A percentile compares a stretch with the other conserved stretches of the same genome.
phyloP scores from a whole-genome alignment of 192 early-diverging fungal genomes.

The Dissophora ornata region DNA sequence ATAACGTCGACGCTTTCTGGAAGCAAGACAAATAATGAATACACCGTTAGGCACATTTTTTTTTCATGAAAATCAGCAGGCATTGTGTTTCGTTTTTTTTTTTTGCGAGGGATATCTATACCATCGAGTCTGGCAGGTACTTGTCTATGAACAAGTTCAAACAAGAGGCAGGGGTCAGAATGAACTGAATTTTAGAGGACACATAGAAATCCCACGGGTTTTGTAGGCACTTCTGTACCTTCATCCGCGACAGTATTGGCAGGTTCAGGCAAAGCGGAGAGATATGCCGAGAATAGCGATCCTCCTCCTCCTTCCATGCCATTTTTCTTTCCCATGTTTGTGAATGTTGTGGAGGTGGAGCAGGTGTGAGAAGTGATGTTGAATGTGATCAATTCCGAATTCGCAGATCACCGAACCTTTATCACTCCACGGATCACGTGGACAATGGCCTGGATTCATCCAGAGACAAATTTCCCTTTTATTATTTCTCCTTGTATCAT shows the following conservation, averaged over 20 bases:
- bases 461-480: no score
- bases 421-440: no score
- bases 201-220: no score
- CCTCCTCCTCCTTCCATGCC: slow-evolving; percentile 26
- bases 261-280: slow-evolving; percentile 28
- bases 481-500: no score
- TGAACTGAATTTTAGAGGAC: background rate
- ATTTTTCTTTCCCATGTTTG: slow-evolving; percentile 46
- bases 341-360: background rate
- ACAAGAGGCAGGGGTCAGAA: background rate
- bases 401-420: no score
- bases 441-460: no score
- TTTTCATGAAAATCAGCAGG: no score
- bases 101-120: background rate
- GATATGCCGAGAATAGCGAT: slow-evolving; percentile 30
- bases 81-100: background rate
- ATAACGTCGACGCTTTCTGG: slow-evolving; percentile 61
- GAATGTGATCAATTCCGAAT: no score
- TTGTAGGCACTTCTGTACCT: no score
- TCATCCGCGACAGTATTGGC: background rate
- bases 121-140: slow-evolving; percentile 47
- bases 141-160: slow-evolving; percentile 6
- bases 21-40: background rate
- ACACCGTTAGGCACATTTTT: background rate
- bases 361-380: no score